Base-by-base conservation (phyloP, 768 basidiomycete genomes). In the Lactarius psammicola region DNA sequence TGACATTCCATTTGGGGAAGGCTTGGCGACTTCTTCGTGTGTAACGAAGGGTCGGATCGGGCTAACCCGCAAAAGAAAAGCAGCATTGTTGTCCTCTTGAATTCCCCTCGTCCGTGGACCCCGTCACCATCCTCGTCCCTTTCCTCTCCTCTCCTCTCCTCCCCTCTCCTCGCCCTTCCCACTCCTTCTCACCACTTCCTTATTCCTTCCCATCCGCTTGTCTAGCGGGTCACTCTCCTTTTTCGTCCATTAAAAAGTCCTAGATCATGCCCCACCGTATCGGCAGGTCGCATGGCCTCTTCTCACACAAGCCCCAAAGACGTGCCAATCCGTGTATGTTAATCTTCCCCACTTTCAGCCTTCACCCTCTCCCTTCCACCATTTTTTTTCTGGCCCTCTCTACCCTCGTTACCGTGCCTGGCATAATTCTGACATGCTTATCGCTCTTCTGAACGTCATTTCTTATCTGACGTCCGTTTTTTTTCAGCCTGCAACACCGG, bases 401-500 rank as follows among this genome's bases (percentile, higher is more conserved):
- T n/a, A 8, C 7, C 7, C n/a, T 9, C n/a, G 10, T 30, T 33
- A 7, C 34, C n/a, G n/a, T n/a, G 44, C 30, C 36, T 36, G 36
- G 1, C 36, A 36, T n/a, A n/a, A n/a, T n/a, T 15, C 36, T 10
- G 49, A n/a, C 23, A 53, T 26, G 23, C 9, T 55, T 18, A 55
- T 44, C 20, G 20, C 4, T 44, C 42, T 44, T 9, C 10, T 26
- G 28, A n/a, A n/a, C n/a, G n/a, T n/a, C n/a, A n/a, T n/a, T n/a
- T n/a, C n/a, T n/a, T n/a, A n/a, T 31, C 56, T 58, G 13, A 44
- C 38, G 20, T 33, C n/a, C n/a, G 1, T 51, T 38, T 34, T 34
- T 36, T 54, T 30, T 13, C 15, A 84, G 83, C 75, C 34, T 90
- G 88, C 73, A 53, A 72, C 1, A 81, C 79, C 2, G 88, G 88